Evolutionary conservation across 2,329 filamentous ascomycete genomes (phyloP).

Genomic region (Clonostachys rosea): DNA sequence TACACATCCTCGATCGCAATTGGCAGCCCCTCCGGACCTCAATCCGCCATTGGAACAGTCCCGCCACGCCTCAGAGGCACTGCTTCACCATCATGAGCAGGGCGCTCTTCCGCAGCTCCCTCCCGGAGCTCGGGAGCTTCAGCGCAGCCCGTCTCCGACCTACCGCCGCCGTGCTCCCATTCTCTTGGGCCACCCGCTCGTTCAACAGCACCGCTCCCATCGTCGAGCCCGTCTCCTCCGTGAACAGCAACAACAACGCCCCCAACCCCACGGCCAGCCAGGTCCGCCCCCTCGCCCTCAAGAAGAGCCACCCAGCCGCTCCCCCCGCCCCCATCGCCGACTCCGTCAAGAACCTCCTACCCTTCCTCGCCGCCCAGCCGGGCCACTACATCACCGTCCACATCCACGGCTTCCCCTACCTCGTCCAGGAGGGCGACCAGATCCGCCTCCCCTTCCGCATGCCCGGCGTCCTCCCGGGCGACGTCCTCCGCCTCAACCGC

Average conservation of each 20-base stretch:
- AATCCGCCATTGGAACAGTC: too few relatives aligned
- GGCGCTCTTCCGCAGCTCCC: conserved; percentile 57
- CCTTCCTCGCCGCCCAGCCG: conserved; percentile 67
- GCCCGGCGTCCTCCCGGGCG: conserved; percentile 72
- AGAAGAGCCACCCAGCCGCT: conserved; percentile 28
- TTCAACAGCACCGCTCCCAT: conserved; percentile 47
- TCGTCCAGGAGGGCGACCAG: conserved; percentile 71
- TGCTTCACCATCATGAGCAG: conserved; percentile 40
- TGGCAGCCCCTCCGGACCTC: too few relatives aligned
- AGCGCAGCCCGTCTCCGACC: conserved; percentile 12
- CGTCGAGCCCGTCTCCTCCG: conserved; percentile 29
- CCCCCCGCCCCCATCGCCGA: conserved; percentile 39
- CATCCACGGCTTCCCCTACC: conserved; percentile 76
- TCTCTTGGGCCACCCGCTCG: conserved; percentile 35
- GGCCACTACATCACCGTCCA: conserved; percentile 75
- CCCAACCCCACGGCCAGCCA: conserved; percentile 24
- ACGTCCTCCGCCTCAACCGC: conserved; percentile 82
- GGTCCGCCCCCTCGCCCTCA: conserved; percentile 27
- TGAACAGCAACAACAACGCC: conserved; percentile 29
- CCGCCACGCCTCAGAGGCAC: conserved; percentile 21
- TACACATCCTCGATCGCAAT: neutral
- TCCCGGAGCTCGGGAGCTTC: conserved; percentile 49
- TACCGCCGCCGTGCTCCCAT: conserved; percentile 4
- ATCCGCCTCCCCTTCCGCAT: conserved; percentile 77
- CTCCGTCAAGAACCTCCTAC: conserved; percentile 58